phyloP scores from a whole-genome alignment of 176 grass and related monocot genomes.

The Triticum urartu region DNA sequence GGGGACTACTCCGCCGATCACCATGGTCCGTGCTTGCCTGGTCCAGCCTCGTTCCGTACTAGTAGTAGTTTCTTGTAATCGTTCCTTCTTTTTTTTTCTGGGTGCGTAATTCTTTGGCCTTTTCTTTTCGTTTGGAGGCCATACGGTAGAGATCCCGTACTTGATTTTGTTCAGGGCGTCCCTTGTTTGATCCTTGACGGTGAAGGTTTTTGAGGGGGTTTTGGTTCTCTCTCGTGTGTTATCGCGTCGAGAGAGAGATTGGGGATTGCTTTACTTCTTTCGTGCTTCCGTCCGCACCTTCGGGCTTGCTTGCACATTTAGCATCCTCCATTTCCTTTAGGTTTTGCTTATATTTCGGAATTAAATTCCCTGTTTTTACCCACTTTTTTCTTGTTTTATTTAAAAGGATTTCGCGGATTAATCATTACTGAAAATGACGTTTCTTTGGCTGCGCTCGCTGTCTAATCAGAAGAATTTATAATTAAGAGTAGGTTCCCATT shows the following conservation, averaged over 20 bases:
- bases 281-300: slow-evolving; percentile 12
- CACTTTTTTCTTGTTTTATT: neutral
- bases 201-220: slow-evolving; percentile 17
- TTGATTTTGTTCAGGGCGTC: neutral
- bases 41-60: neutral
- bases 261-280: neutral
- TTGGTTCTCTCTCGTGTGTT: neutral
- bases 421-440: slow-evolving; percentile 6
- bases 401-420: neutral
- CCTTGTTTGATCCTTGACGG: slow-evolving; percentile 14
- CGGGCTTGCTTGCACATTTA: slow-evolving; percentile 29
- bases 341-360: neutral
- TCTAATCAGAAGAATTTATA: neutral
- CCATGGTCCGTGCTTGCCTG: slow-evolving; percentile 25
- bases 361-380: neutral
- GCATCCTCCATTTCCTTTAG: neutral
- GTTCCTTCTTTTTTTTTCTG: neutral
- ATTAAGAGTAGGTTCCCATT: slow-evolving; percentile 18
- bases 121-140: neutral
- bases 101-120: neutral
- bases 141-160: slow-evolving; percentile 15
- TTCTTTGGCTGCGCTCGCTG: neutral
- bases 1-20: slow-evolving; percentile 6
- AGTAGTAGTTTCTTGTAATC: neutral
- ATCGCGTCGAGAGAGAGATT: slow-evolving; percentile 4